Base-by-base conservation (phyloP, 2,329 filamentous ascomycete species). In the Torrubiellomyces zombiae region DNA sequence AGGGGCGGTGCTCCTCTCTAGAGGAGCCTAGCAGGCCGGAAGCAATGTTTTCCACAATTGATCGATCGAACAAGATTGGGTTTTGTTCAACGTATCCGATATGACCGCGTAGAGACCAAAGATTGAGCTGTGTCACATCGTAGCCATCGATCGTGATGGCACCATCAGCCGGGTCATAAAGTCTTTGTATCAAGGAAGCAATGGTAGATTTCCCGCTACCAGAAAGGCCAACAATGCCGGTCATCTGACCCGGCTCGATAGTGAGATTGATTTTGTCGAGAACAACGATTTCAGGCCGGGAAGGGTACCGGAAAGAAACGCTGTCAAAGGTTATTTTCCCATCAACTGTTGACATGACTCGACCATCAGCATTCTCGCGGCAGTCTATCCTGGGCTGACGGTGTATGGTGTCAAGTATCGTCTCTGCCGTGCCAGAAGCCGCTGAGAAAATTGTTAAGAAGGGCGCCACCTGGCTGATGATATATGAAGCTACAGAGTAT, bases 161-260 rank as follows among this genome's bases (percentile, higher is more conserved):
- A 2, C 60, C 60, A 2, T 43, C 42, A 0, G 45, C 49, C 1
- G 57, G 55, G 23, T 58, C 53, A 38, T 78, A 78, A 65, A 72
- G 76, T n/a, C 72, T 54, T 38, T 76, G 66, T 4, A 77, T 47
- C 4, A 80, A 46, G 0, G 65, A 68, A 0, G 77, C 63, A 12
- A 78, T 63, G 0, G 74, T 80, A 23, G 67, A 75, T 42, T 80
- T 80, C 1, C 75, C 75, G 6, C 60, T 67, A 0, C 75, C 75
- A 2, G 68, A 75, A 3, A 68, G 61, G 0, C 75, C 75, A 9
- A 80, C 72, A n/a, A 80, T 70, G 4, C 73, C 75, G 0, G 71
- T 77, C 2, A 68, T 57, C 35, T 73, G 70, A 8, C 68, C 66
- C 9, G 62, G 56, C 21, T 59, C 51, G 26, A 75, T 61, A 2